These are phyloP conservation scores for Penicillium dipodomyicola DNA, from an alignment of 495 filamentous ascomycete genomes.

Conservation along the genomic window DNA sequence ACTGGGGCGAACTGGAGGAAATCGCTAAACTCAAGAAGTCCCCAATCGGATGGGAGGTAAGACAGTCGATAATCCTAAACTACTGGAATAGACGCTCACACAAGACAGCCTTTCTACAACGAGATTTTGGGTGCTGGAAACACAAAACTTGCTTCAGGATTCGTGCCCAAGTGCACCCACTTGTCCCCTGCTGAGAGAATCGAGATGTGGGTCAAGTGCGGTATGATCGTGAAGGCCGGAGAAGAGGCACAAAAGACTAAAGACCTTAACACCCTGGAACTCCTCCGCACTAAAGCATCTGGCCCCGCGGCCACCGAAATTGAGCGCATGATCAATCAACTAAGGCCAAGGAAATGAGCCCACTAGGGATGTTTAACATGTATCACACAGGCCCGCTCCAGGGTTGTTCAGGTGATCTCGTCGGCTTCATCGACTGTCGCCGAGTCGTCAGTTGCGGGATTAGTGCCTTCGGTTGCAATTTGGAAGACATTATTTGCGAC, in stretches of 20 bases:
- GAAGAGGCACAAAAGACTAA: constrained; percentile 86
- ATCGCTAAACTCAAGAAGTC: constrained; percentile 65
- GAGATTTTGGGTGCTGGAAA: constrained; percentile 87
- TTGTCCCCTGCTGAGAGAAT: constrained; percentile 64
- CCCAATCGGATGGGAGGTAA: constrained; percentile 95
- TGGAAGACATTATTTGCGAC: constrained; percentile 19
- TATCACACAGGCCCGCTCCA: constrained; percentile 8
- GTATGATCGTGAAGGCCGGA: constrained; percentile 82
- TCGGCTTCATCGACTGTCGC: constrained; percentile 39
- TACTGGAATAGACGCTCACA: constrained; percentile 25
- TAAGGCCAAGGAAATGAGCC: constrained; percentile 49
- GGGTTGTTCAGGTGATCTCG: constrained; percentile 43
- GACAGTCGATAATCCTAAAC: constrained; percentile 19
- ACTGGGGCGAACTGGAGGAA: constrained; percentile 92
- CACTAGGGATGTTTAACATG: constrained; percentile 12
- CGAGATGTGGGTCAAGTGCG: constrained; percentile 96
- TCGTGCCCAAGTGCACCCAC: constrained; percentile 81
- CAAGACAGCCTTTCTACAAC: constrained; percentile 79
- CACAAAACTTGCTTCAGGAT: constrained; percentile 74
- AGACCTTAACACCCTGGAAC: constrained; percentile 66
- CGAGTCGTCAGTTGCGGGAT: constrained; percentile 22
- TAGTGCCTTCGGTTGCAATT: constrained; percentile 11
- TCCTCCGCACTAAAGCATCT: constrained; percentile 54
- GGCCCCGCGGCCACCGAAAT: constrained; percentile 56
- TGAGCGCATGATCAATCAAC: constrained; percentile 59